phyloP scores from a whole-genome alignment of 2,329 filamentous ascomycete species.

The Blastomyces silverae region DNA sequence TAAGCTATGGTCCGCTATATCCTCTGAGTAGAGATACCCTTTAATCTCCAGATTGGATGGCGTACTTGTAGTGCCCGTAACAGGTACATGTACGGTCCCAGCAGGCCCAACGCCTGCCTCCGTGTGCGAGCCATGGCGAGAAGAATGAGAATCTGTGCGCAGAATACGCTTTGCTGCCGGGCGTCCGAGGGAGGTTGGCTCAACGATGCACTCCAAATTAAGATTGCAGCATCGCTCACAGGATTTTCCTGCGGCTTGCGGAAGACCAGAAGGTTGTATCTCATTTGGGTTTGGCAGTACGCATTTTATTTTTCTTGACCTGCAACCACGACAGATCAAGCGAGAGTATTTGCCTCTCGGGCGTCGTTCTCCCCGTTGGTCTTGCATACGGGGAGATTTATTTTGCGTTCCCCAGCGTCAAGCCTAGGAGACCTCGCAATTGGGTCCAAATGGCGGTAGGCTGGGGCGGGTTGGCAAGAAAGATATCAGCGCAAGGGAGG shows the following conservation, averaged over 20 bases:
- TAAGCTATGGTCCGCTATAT: neutral
- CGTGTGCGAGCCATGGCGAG: neutral
- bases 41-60: constrained; percentile 3
- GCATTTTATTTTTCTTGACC: constrained; percentile 24
- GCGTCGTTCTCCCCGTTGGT: constrained; percentile 8
- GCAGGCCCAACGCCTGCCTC: neutral
- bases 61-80: neutral
- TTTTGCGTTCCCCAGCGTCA: neutral
- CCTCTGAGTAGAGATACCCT: constrained; percentile 6
- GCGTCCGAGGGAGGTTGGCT: constrained; percentile 19
- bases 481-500: too few relatives aligned
- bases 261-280: constrained; percentile 10
- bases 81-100: neutral
- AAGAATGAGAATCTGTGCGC: neutral
- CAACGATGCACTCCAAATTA: constrained; percentile 21
- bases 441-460: neutral
- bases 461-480: too few relatives aligned
- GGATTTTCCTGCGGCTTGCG: constrained; percentile 16
- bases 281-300: constrained; percentile 16
- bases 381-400: neutral
- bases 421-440: neutral
- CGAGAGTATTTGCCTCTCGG: constrained; percentile 21
- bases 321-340: constrained; percentile 21
- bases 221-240: constrained; percentile 22
- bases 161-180: constrained; percentile 13